A percentile compares a stretch with the other conserved stretches of the same genome.
These are phyloP conservation scores for Monilinia aucupariae DNA, from an alignment of 2,329 filamentous ascomycete species.

Conservation along the genomic window DNA sequence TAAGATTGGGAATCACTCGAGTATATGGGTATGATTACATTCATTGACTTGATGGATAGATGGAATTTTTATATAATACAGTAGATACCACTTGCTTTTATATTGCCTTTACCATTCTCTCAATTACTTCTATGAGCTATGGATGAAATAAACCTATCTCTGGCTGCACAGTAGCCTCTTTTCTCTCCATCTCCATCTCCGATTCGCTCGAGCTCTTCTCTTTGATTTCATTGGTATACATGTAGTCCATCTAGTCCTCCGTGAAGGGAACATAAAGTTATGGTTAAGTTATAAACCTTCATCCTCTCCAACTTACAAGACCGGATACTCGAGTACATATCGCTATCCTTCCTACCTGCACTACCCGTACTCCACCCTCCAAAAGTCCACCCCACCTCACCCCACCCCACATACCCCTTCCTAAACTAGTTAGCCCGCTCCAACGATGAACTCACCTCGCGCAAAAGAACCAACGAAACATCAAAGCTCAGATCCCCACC, in stretches of 20 bases:
- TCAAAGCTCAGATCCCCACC: no score
- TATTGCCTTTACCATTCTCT: background rate
- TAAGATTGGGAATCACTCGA: background rate
- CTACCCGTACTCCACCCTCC: background rate
- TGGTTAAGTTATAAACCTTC: no score
- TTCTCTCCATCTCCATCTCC: background rate
- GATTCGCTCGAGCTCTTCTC: background rate
- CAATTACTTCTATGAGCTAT: background rate
- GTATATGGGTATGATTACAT: background rate
- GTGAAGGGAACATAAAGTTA: no score
- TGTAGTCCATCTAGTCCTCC: no score
- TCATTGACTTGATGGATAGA: background rate
- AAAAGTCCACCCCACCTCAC: background rate
- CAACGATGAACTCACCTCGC: no score
- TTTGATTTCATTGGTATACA: no score
- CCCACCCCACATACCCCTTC: background rate
- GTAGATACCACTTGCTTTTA: conserved; percentile 5
- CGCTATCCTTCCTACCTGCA: no score
- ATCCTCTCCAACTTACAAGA: no score
- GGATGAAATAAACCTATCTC: background rate
- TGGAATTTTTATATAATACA: background rate
- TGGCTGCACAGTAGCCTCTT: background rate
- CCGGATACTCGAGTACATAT: no score
- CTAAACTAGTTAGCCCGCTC: no score
- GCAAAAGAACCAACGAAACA: no score